These are phyloP conservation scores for Russula ochroleuca DNA, from an alignment of 768 basidiomycete species.

Conservation along the genomic window DNA sequence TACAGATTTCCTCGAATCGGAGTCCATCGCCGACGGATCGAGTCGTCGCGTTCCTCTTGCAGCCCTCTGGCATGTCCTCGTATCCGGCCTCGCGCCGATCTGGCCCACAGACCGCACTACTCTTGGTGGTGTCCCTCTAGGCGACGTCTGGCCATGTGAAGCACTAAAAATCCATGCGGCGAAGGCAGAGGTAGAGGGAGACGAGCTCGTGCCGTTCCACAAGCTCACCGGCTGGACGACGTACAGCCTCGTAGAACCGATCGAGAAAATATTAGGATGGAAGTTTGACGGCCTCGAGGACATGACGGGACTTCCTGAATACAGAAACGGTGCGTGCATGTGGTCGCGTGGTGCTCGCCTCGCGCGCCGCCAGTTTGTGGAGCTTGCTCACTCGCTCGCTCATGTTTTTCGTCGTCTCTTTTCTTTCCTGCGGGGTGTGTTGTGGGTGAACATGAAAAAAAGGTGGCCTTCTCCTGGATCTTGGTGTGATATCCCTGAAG, in stretches of 20 bases:
- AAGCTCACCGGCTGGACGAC: constrained; percentile 94
- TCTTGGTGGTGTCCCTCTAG: constrained; percentile 66
- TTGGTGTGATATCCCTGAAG: constrained; percentile 72
- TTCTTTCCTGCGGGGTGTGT: neutral
- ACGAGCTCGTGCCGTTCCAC: constrained; percentile 87
- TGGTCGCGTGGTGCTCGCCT: constrained; percentile 12
- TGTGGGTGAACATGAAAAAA: neutral
- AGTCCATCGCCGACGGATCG: constrained; percentile 44
- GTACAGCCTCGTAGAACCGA: constrained; percentile 81
- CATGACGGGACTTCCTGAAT: constrained; percentile 92
- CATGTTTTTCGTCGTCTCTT: constrained; percentile 5
- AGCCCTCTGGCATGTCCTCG: constrained; percentile 75
- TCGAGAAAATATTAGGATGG: constrained; percentile 77
- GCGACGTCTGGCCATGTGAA: constrained; percentile 91
- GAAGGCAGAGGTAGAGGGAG: constrained; percentile 43
- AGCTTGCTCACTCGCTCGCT: constrained; percentile 17
- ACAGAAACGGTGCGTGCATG: constrained; percentile 70
- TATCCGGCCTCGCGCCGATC: constrained; percentile 78
- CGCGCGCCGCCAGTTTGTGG: constrained; percentile 15
- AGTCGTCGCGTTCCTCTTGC: constrained; percentile 59
- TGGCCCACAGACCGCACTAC: constrained; percentile 78
- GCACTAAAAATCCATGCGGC: constrained; percentile 37
- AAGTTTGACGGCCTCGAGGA: constrained; percentile 74
- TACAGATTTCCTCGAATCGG: constrained; percentile 62
- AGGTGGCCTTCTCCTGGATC: constrained; percentile 87